Percentiles rank a stretch among this genome's conserved stretches.
phyloP scores from a whole-genome alignment of 495 filamentous ascomycete genomes.

The Penicillium steckii region DNA sequence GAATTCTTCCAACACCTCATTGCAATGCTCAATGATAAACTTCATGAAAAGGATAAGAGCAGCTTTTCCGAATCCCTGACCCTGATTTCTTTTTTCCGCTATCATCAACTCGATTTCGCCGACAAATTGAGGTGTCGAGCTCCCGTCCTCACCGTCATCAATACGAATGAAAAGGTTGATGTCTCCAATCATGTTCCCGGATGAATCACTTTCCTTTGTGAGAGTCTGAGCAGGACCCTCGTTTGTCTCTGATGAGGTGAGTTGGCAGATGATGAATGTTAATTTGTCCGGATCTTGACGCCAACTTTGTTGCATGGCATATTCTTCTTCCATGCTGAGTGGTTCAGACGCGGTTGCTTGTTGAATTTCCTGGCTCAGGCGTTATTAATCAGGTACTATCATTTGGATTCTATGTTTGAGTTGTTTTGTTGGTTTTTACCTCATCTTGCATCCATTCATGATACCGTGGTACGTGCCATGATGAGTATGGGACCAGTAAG shows the following conservation, averaged over 20 bases:
- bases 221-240: constrained; percentile 16
- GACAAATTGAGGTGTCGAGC: constrained; percentile 42
- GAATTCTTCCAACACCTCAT: constrained; percentile 61
- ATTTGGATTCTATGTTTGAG: too few species aligned
- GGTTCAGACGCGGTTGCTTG: constrained; percentile 81
- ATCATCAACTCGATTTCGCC: constrained; percentile 93
- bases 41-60: constrained; percentile 65
- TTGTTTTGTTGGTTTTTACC: constrained; percentile 47
- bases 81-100: constrained; percentile 55
- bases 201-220: constrained; percentile 44
- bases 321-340: constrained; percentile 74
- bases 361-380: constrained; percentile 64
- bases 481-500: constrained; percentile 81
- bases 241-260: constrained; percentile 9
- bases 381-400: too few species aligned
- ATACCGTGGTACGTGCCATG: constrained; percentile 76
- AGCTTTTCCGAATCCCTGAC: constrained; percentile 64
- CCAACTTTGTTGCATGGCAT: constrained; percentile 83
- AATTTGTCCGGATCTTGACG: constrained; percentile 62
- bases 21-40: constrained; percentile 54
- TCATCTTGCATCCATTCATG: constrained; percentile 90
- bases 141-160: constrained; percentile 43
- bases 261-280: constrained; percentile 45
- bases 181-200: constrained; percentile 72
- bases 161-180: constrained; percentile 78